These are phyloP conservation scores for Hygrophorus russula DNA, from an alignment of 768 basidiomycete genomes.

Conservation along the genomic window DNA sequence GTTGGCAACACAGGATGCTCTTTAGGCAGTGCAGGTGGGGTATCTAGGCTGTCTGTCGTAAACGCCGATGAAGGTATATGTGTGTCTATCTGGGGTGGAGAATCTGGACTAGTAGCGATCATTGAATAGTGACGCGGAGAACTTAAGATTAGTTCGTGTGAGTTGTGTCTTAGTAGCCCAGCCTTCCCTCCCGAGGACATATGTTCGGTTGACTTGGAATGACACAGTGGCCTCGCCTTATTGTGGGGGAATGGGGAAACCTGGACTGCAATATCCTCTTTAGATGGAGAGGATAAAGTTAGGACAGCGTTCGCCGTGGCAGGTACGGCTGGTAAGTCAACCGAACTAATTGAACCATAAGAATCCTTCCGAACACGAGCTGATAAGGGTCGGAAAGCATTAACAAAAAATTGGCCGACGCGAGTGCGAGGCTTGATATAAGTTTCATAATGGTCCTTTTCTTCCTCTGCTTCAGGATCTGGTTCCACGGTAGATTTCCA, in stretches of 20 bases:
- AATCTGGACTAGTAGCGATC: neutral
- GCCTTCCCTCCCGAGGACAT: conserved; percentile 11
- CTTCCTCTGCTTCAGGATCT: conserved; percentile 29
- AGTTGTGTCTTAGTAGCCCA: conserved; percentile 1
- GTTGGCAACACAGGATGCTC: conserved; percentile 1
- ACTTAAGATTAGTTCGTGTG: neutral
- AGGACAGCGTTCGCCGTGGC: neutral
- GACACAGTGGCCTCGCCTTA: conserved; percentile 6
- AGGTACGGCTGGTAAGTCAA: neutral
- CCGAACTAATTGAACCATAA: conserved; percentile 19
- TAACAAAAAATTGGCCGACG: conserved; percentile 42
- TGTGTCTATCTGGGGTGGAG: neutral
- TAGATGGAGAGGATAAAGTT: conserved; percentile 14
- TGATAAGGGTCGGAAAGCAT: conserved; percentile 39
- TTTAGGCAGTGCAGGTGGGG: neutral
- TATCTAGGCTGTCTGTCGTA: neutral
- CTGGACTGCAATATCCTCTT: conserved; percentile 10
- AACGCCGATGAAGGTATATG: neutral
- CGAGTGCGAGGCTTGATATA: conserved; percentile 28
- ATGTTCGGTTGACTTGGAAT: conserved; percentile 17
- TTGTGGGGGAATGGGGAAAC: conserved; percentile 13
- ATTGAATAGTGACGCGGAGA: neutral
- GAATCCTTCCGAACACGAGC: conserved; percentile 26
- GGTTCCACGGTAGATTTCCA: conserved; percentile 65
- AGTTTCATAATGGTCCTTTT: conserved; percentile 17